These are phyloP conservation scores for Exophiala alcalophila DNA, from an alignment of 2,329 filamentous ascomycete genomes.

Conservation along the genomic window DNA sequence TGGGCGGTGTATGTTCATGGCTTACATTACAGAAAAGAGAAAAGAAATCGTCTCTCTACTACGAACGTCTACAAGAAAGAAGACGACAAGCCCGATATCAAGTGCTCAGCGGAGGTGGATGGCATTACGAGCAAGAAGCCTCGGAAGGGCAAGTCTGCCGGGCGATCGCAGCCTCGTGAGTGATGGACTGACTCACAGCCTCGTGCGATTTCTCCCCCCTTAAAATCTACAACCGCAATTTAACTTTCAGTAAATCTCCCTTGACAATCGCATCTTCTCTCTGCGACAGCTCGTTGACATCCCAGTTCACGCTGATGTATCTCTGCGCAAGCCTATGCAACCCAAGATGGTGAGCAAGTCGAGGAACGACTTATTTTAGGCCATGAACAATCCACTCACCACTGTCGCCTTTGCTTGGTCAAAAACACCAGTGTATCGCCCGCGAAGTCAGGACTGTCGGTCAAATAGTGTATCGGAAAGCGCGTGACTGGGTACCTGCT, in stretches of 20 bases:
- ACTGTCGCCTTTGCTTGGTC: constrained; percentile 30
- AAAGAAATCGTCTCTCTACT: no score
- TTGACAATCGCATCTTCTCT: constrained; percentile 31
- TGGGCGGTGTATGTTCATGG: constrained; percentile 4
- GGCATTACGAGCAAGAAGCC: no score
- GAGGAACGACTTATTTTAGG: constrained; percentile 8
- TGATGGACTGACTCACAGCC: no score
- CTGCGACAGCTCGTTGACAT: constrained; percentile 33
- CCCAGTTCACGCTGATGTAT: constrained; percentile 29
- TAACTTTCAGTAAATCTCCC: constrained; percentile 31
- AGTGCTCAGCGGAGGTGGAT: no score
- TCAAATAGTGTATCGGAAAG: no score
- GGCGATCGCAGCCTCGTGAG: no score
- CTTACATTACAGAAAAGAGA: constrained; percentile 10
- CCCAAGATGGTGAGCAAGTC: neutral
- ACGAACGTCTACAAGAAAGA: no score
- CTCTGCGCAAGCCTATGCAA: constrained; percentile 27
- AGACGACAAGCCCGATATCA: no score
- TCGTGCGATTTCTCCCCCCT: no score
- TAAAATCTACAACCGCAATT: constrained; percentile 16
- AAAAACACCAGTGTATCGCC: constrained; percentile 31
- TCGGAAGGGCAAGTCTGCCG: no score
- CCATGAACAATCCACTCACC: constrained; percentile 24
- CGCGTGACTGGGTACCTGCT: no score
- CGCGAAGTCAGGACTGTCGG: constrained; percentile 49